Base-by-base conservation (phyloP, 140 eudicot genomes). In the Bidens hawaiensis region DNA sequence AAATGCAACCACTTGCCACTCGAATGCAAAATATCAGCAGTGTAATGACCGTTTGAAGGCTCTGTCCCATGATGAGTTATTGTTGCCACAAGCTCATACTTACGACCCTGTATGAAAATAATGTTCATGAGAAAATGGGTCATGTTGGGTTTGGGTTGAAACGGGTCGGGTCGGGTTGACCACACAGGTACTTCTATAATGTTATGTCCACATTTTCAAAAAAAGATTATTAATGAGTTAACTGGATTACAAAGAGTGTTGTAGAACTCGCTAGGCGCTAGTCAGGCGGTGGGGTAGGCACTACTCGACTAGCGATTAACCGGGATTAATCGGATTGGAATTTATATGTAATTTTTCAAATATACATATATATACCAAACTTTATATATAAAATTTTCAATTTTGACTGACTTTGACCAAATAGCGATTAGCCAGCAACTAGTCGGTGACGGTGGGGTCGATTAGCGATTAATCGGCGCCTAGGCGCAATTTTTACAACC, bases 1-100 rank as follows among this genome's bases (percentile, higher is more conserved):
- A 42, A 89, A 6, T 77, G 82, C 57, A 89, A 58, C 97, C 97
- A 89, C 41, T 75, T 77, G 42, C 95, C 84, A 61, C 68, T 78
- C 13, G 86, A 67, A 57, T 85, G 87, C 36, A 81, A 79, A 4
- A 85, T 71, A 76, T 89, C 97, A 2, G 91, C 86, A n/a, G 91
- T 89, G 62, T 89, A 89, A 54, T 89, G 97, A 14, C 97, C 97
- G 71, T 83, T 85, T 26, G 88, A 82, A n/a, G 97, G 91, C 42
- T 89, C 97, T 36, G 78, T 62, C 26, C 97, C 97, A 50, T 89
- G 97, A 72, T 89, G 97, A 57, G 88, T 89, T 47, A 89, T 74
- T 3, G 95, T 82, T 27, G 88, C 95, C 22, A 89, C 97, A 14
- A 89, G 95, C 77, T 83, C 95, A 46, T 85, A 89, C 23, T 41